These are phyloP conservation scores for Patellifolia procumbens DNA, from an alignment of 179 eudicot species.

Conservation along the genomic window DNA sequence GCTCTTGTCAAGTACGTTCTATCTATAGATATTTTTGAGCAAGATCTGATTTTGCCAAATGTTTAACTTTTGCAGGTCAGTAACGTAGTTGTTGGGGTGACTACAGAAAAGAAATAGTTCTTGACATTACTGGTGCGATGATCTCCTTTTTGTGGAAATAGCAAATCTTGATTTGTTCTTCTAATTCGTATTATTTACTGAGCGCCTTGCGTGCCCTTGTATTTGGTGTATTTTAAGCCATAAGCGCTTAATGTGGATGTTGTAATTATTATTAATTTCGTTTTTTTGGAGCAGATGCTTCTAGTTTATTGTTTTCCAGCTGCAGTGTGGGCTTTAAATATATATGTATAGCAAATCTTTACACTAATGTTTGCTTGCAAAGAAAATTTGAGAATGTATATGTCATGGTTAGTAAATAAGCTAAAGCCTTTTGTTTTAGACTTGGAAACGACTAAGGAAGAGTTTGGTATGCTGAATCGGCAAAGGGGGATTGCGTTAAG, in stretches of 20 bases:
- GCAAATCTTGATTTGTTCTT: constrained; percentile 5
- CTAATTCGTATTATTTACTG: constrained; percentile 15
- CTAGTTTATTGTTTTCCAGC: neutral
- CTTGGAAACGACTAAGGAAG: too few species aligned
- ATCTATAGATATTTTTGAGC: neutral
- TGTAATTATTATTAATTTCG: constrained; percentile 29
- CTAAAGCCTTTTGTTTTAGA: too few species aligned
- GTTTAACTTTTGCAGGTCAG: constrained; percentile 49
- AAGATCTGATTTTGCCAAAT: constrained; percentile 1
- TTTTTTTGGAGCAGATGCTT: neutral
- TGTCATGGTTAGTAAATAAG: too few species aligned
- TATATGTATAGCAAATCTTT: neutral
- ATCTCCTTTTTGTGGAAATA: constrained; percentile 15
- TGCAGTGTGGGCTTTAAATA: neutral
- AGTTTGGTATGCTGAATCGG: too few species aligned
- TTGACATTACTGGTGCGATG: neutral
- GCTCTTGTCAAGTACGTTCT: neutral
- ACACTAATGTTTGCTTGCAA: neutral
- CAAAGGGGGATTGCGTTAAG: too few species aligned
- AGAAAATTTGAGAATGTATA: neutral
- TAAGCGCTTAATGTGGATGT: constrained; percentile 26
- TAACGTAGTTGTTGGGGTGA: constrained; percentile 85
- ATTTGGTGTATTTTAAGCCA: constrained; percentile 12
- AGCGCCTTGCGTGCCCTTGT: constrained; percentile 13
- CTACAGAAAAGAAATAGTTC: constrained; percentile 56